These are phyloP conservation scores for Pestalotiopsis fici DNA, from an alignment of 2,329 filamentous ascomycete genomes.

Conservation along the genomic window DNA sequence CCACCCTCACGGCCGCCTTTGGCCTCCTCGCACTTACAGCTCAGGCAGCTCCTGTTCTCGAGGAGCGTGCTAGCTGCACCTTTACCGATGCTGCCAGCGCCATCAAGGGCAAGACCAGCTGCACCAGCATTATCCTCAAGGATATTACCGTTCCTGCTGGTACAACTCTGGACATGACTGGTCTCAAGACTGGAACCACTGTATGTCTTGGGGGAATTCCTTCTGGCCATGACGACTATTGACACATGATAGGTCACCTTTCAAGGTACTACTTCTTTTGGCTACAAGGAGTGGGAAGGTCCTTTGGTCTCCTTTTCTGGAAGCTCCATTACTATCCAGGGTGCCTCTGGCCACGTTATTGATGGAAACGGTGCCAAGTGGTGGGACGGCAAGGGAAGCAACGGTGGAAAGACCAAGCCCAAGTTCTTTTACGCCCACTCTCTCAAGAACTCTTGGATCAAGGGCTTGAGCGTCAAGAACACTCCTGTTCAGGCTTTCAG, in stretches of 20 bases:
- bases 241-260: neutral
- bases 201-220: conserved; percentile 23
- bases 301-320: conserved; percentile 65
- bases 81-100: conserved; percentile 53
- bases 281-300: conserved; percentile 66
- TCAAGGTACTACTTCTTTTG: conserved; percentile 66
- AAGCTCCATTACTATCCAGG: conserved; percentile 52
- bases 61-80: conserved; percentile 40
- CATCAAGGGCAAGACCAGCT: conserved; percentile 48
- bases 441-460: conserved; percentile 51
- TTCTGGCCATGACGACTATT: neutral
- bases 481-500: conserved; percentile 55
- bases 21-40: neutral
- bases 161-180: conserved; percentile 58
- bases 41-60: neutral
- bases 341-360: conserved; percentile 51
- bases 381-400: conserved; percentile 64
- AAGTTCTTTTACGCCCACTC: conserved; percentile 61
- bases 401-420: conserved; percentile 64
- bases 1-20: neutral
- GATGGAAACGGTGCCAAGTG: conserved; percentile 57
- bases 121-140: conserved; percentile 54
- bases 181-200: conserved; percentile 49
- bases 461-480: conserved; percentile 51
- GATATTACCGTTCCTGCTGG: conserved; percentile 58